These are phyloP conservation scores for Aegilops speltoides DNA, from an alignment of 176 grass and related monocot genomes.

Conservation along the genomic window DNA sequence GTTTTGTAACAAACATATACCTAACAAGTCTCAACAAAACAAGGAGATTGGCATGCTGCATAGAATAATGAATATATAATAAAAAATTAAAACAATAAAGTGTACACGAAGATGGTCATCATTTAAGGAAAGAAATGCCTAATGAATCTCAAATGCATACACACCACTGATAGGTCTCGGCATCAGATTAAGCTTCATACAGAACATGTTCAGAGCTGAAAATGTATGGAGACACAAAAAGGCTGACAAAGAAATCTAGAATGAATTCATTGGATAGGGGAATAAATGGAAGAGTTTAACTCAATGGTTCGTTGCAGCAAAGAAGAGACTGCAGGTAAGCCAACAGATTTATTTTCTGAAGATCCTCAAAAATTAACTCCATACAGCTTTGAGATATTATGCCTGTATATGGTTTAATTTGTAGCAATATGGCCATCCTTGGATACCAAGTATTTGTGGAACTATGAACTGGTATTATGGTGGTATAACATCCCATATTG, in stretches of 20 bases:
- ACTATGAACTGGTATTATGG: neutral
- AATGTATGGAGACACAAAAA: neutral
- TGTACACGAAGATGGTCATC: neutral
- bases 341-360: neutral
- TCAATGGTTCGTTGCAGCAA: constrained; percentile 2
- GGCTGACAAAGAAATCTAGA: neutral
- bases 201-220: neutral
- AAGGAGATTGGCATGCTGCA: neutral
- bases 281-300: neutral
- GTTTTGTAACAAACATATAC: neutral
- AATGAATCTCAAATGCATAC: constrained; percentile 10
- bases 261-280: neutral
- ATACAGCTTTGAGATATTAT: neutral
- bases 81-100: neutral
- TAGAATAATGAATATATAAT: neutral
- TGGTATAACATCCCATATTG: neutral
- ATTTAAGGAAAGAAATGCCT: neutral
- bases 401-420: neutral
- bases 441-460: neutral
- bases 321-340: constrained; percentile 15
- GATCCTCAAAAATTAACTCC: neutral
- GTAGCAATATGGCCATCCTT: neutral
- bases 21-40: neutral
- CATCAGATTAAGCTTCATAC: neutral
- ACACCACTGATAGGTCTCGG: neutral